Base-by-base conservation (phyloP, 768 basidiomycete genomes). In the Phaeotremella skinneri region DNA sequence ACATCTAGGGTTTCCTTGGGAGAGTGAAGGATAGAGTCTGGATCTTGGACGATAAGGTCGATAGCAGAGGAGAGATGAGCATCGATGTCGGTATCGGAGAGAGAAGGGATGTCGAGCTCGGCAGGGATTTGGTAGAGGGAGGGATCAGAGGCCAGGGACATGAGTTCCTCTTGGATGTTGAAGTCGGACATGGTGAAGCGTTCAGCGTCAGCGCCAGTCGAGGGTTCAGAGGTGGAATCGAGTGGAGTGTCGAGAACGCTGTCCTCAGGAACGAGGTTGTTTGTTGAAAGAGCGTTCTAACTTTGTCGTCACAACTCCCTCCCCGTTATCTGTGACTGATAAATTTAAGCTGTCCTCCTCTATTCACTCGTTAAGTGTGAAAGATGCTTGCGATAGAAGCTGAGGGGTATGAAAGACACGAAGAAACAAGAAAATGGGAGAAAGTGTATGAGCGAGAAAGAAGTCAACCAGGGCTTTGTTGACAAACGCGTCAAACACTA, bases 101-200 rank as follows among this genome's bases (percentile, higher is more conserved):
- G 82, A 0, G 80, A 78, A 34, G 80, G 74, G 49, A 87, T 77
- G 68, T 90, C 86, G 64, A 84, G 82, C 72, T 90, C 88, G 59
- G 85, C 77, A 5, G 81, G 79, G 55, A 91, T 86, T n/a, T 82
- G 78, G 68, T 90, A 91, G 39, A 78, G 80, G 1, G 81, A 79
- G 1, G 81, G 50, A 61, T 89, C 85, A 56, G 84, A 83, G 14
- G 67, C 42, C 5, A 89, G 78, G 27, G 83, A 79, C 62, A 87
- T 82, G 0, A 89, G 78, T 75, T 89, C 86, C 59, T 90, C 88
- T 77, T 87, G 87, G 25, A 91, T 83, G 70, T 90, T 87, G 74
- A 91, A 91, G 49, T 59, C 67, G 29, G 63, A 53, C 70, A 67
- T 75, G 52, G 20, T 48, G 21, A 32, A 16, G 31, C 30, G 55